Conservation (phyloP, 352 stramenopile species). For the Phytophthora melonis region DNA sequence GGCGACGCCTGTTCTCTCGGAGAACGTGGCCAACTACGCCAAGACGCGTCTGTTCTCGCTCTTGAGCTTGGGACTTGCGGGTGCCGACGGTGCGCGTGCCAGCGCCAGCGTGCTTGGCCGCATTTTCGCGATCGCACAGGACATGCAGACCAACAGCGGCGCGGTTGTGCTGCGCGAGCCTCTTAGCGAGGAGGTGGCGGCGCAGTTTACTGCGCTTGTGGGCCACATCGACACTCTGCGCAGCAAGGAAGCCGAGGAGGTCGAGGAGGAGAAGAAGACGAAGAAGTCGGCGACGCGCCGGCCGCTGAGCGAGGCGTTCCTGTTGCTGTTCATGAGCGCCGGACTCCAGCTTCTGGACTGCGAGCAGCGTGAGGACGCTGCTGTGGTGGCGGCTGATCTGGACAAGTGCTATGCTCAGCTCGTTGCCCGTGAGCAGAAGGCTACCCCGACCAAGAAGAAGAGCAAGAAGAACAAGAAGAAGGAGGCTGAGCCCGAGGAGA, state of each 20-base stretch:
- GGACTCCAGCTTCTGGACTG: slow-evolving; percentile 78
- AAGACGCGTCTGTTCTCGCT: slow-evolving; percentile 79
- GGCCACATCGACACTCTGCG: slow-evolving; percentile 48
- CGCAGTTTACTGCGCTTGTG: slow-evolving; percentile 28
- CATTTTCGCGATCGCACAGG: slow-evolving; percentile 50
- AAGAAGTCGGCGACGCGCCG: slow-evolving; percentile 39
- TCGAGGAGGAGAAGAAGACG: slow-evolving; percentile 38
- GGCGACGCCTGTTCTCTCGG: slow-evolving; percentile 56
- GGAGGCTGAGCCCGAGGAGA: slow-evolving; percentile 33
- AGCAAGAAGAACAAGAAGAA: slow-evolving; percentile 49
- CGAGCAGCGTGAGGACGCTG: slow-evolving; percentile 69
- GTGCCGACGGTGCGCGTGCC: slow-evolving; percentile 35
- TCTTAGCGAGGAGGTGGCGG: slow-evolving; percentile 44
- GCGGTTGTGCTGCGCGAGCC: slow-evolving; percentile 47
- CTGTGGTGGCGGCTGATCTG: slow-evolving; percentile 66
- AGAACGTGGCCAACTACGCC: slow-evolving; percentile 48
- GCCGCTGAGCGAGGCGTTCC: slow-evolving; percentile 67
- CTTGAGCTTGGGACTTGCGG: slow-evolving; percentile 63
- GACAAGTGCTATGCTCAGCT: slow-evolving; percentile 78
- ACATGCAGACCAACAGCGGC: slow-evolving; percentile 41
- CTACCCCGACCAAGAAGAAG: slow-evolving; percentile 32
- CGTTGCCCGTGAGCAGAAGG: slow-evolving; percentile 33
- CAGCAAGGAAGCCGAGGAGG: slow-evolving; percentile 42
- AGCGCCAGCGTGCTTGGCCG: slow-evolving; percentile 56
- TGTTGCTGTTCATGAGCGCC: slow-evolving; percentile 79